Conservation (phyloP, 2,329 filamentous ascomycete species). For the Botryosphaeria dothidea region DNA sequence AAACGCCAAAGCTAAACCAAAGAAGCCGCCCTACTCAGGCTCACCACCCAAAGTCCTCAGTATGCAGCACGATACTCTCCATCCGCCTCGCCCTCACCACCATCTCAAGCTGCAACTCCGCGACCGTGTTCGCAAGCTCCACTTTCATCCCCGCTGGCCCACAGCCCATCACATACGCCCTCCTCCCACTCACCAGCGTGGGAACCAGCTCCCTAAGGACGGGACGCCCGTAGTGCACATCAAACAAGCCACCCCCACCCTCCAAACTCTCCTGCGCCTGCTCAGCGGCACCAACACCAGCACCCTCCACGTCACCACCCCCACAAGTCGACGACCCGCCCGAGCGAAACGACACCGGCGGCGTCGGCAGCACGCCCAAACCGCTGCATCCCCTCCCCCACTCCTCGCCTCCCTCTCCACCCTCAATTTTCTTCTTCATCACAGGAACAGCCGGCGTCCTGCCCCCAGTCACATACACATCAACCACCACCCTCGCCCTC, state of each 20-base stretch:
- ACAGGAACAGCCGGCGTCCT: not conserved
- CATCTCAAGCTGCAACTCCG: not conserved
- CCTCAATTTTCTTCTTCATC: too few species aligned
- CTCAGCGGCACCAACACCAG: not conserved
- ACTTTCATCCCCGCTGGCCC: not conserved
- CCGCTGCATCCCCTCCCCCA: not conserved
- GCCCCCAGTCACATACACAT: conserved; percentile 21
- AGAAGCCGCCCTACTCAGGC: too few species aligned
- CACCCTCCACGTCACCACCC: not conserved
- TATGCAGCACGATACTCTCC: not conserved
- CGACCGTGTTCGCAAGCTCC: not conserved
- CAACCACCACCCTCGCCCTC: conserved; percentile 17
- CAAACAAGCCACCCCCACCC: not conserved
- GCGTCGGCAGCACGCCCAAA: not conserved
- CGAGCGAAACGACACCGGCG: not conserved
- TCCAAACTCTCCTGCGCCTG: too few species aligned
- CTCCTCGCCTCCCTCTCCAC: not conserved
- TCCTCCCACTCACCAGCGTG: not conserved
- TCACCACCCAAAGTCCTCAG: not conserved
- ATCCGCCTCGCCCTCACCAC: not conserved
- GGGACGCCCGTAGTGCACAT: not conserved
- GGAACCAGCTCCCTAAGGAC: not conserved
- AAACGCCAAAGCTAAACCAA: too few species aligned
- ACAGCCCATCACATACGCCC: not conserved
- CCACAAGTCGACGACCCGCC: not conserved